Evolutionary conservation across 1,284 basidiomycete genomes (phyloP).

Genomic region (Hemileia vastatrix): DNA sequence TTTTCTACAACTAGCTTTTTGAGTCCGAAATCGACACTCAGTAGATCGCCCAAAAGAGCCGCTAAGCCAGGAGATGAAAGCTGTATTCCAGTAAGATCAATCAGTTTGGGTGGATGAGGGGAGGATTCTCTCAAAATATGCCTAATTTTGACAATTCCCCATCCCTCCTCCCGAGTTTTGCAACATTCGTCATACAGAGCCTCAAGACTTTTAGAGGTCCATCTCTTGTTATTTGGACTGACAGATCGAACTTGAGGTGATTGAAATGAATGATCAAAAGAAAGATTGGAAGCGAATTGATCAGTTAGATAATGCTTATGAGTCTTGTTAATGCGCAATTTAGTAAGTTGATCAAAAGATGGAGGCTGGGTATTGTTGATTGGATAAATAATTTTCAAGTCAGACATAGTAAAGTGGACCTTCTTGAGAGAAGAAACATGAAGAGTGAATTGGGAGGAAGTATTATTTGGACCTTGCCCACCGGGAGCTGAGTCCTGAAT

Average conservation of each 20-base stretch:
- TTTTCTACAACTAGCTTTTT: constrained; percentile 69
- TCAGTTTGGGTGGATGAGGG: constrained; percentile 53
- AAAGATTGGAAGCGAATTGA: constrained; percentile 63
- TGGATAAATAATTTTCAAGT: constrained; percentile 37
- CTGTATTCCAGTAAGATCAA: constrained; percentile 67
- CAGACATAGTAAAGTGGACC: constrained; percentile 38
- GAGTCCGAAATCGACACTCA: constrained; percentile 79
- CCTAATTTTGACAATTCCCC: constrained; percentile 57
- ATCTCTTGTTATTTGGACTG: constrained; percentile 51
- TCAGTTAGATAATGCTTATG: constrained; percentile 72
- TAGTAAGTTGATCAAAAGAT: constrained; percentile 56
- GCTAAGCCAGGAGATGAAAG: constrained; percentile 57
- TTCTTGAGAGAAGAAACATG: constrained; percentile 31
- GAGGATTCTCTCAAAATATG: constrained; percentile 56
- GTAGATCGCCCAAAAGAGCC: constrained; percentile 72
- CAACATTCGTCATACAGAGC: constrained; percentile 72
- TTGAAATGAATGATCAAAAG: constrained; percentile 54
- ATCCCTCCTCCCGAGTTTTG: constrained; percentile 58
- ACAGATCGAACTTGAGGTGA: constrained; percentile 49
- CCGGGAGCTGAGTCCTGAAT: not conserved
- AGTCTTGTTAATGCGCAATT: constrained; percentile 68
- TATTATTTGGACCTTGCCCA: not conserved
- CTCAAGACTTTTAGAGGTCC: constrained; percentile 68
- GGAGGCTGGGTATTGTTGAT: constrained; percentile 31
- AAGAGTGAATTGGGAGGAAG: constrained; percentile 21